These are phyloP conservation scores for Santalum album DNA, from an alignment of 164 flowering plant species.

Conservation along the genomic window DNA sequence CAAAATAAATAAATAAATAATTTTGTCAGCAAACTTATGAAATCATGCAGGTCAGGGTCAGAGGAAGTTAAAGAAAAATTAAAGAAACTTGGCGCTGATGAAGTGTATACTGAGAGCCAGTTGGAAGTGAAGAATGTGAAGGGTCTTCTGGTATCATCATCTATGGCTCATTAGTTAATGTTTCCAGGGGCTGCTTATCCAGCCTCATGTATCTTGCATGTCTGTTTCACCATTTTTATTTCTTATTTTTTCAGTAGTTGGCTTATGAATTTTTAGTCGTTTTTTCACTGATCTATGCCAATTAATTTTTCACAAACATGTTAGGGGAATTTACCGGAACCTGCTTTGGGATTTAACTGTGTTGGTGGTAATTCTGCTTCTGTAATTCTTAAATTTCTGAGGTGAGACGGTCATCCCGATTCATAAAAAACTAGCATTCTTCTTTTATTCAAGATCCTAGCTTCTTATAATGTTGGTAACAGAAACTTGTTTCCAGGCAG, in stretches of 20 bases:
- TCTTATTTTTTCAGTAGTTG: too few relatives aligned
- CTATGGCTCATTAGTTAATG: too few relatives aligned
- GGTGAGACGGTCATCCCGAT: slow-evolving; percentile 30
- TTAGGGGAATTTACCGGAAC: slow-evolving; percentile 69
- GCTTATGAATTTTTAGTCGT: background rate
- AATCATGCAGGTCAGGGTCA: slow-evolving; percentile 44
- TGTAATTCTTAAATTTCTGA: slow-evolving; percentile 73
- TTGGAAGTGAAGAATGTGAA: slow-evolving; percentile 72
- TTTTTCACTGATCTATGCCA: too few relatives aligned
- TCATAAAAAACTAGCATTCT: background rate
- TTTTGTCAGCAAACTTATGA: too few relatives aligned
- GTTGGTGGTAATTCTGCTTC: slow-evolving; percentile 93
- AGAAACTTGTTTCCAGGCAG: slow-evolving; percentile 35
- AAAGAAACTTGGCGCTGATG: slow-evolving; percentile 77
- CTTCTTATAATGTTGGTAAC: too few relatives aligned
- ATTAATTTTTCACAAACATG: slow-evolving; percentile 8
- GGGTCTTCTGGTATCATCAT: slow-evolving; percentile 58
- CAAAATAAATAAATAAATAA: too few relatives aligned
- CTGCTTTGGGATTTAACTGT: slow-evolving; percentile 83
- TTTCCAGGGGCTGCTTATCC: too few relatives aligned
- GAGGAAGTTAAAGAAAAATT: slow-evolving; percentile 72
- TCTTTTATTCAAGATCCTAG: background rate
- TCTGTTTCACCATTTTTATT: too few relatives aligned
- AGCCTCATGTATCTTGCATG: too few relatives aligned
- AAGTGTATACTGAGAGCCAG: slow-evolving; percentile 74